Evolutionary conservation across 179 eudicot genomes (phyloP).

Genomic region (Spergularia azorica): DNA sequence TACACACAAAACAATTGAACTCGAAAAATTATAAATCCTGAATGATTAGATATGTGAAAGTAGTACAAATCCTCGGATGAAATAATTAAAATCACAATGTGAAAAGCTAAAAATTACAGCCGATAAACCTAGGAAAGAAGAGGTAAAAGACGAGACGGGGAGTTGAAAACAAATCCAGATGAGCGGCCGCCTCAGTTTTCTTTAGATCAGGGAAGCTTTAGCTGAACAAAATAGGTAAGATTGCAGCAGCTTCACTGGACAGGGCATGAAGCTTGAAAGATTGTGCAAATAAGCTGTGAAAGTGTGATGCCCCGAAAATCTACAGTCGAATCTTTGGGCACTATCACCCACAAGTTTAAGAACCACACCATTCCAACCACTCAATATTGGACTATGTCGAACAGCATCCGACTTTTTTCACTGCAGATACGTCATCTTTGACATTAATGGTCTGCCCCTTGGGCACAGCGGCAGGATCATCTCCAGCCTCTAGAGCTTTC

Average conservation of each 20-base stretch:
- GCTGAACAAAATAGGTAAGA: conserved; percentile 10
- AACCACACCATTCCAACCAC: neutral
- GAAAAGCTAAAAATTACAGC: conserved; percentile 19
- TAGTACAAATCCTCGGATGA: neutral
- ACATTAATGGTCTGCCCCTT: conserved; percentile 63
- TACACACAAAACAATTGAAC: too few relatives aligned
- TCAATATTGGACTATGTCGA: conserved; percentile 33
- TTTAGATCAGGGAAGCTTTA: conserved; percentile 6
- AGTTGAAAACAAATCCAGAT: conserved; percentile 7
- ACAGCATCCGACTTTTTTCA: conserved; percentile 59
- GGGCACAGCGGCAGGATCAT: conserved; percentile 54
- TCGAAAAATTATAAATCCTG: too few relatives aligned
- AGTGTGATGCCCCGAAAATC: neutral
- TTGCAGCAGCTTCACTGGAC: neutral
- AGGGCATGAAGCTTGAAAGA: conserved; percentile 5
- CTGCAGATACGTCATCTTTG: conserved; percentile 62
- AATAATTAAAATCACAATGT: conserved; percentile 5
- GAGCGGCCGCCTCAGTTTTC: conserved; percentile 17
- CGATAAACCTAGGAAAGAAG: conserved; percentile 1
- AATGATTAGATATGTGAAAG: neutral
- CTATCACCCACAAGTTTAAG: conserved; percentile 1
- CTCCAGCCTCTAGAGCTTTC: conserved; percentile 54
- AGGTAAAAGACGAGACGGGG: neutral
- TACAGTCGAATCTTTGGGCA: neutral
- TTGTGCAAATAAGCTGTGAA: neutral